Evolutionary conservation across 768 basidiomycete genomes (phyloP).

Genomic region (Trametes sanguinea): DNA sequence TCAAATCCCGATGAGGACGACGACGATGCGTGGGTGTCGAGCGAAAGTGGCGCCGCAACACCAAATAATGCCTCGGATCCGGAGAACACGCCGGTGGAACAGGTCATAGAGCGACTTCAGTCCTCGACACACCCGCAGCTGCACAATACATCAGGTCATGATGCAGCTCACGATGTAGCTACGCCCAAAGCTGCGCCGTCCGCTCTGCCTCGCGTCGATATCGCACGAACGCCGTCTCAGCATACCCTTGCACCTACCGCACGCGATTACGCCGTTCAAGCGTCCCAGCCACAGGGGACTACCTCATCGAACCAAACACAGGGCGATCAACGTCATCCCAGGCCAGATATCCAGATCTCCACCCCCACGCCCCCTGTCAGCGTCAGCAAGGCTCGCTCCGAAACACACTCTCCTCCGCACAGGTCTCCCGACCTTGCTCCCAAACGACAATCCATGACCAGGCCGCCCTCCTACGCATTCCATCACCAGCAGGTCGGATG

Average conservation of each 20-base stretch:
- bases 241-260: conserved; percentile 10
- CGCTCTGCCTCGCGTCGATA: conserved; percentile 28
- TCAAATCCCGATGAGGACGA: conserved; percentile 50
- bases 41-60: conserved; percentile 73
- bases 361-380: conserved; percentile 29
- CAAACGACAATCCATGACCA: conserved; percentile 48
- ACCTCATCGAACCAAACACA: conserved; percentile 7
- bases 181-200: conserved; percentile 34
- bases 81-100: conserved; percentile 34
- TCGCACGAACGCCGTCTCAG: conserved; percentile 17
- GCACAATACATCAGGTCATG: conserved; percentile 25
- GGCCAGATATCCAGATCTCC: conserved; percentile 18
- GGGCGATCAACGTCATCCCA: conserved; percentile 19
- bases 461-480: conserved; percentile 70
- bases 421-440: conserved; percentile 37
- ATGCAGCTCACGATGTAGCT: conserved; percentile 26
- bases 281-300: conserved; percentile 4
- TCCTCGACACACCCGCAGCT: conserved; percentile 16
- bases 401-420: conserved; percentile 42
- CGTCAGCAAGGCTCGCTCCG: conserved; percentile 38
- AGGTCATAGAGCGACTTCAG: conserved; percentile 15
- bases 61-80: conserved; percentile 55
- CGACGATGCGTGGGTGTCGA: conserved; percentile 79
- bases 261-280: conserved; percentile 20
- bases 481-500: conserved; percentile 38